Conservation (phyloP, 2,329 filamentous ascomycete species). For the Fusarium illudens region DNA sequence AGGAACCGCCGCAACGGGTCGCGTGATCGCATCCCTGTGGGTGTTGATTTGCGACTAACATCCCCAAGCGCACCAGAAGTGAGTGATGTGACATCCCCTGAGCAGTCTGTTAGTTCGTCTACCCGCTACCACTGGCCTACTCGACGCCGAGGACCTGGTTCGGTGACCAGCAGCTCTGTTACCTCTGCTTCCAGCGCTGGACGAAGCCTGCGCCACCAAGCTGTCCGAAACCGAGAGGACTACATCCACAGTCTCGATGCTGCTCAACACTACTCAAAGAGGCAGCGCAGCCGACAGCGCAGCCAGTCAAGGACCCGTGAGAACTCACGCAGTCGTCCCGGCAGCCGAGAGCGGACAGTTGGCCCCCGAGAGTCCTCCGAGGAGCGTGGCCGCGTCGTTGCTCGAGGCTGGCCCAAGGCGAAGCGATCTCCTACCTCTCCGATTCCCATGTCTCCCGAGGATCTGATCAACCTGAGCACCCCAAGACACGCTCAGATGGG, state of each 20-base stretch:
- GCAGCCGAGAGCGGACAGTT: conserved; percentile 59
- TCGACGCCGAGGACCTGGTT: conserved; percentile 62
- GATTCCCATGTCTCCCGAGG: conserved; percentile 92
- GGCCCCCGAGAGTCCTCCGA: conserved; percentile 70
- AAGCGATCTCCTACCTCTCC: conserved; percentile 93
- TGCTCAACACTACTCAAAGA: conserved; percentile 69
- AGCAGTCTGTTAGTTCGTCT: conserved; percentile 63
- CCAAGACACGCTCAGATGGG: conserved; percentile 47
- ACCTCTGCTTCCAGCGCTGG: conserved; percentile 64
- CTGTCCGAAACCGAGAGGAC: conserved; percentile 73
- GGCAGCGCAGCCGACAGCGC: conserved; percentile 63
- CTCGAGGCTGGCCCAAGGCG: conserved; percentile 73
- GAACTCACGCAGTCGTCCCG: conserved; percentile 56
- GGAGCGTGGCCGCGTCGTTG: conserved; percentile 72
- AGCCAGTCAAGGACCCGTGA: conserved; percentile 58
- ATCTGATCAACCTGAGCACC: conserved; percentile 71
- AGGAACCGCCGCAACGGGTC: conserved; percentile 74
- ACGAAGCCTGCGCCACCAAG: conserved; percentile 58
- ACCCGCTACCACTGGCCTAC: conserved; percentile 64
- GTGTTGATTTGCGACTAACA: conserved; percentile 71
- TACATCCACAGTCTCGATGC: conserved; percentile 89
- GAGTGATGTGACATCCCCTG: conserved; percentile 64
- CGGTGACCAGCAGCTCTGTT: conserved; percentile 65
- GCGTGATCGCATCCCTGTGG: conserved; percentile 79
- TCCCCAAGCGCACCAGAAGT: conserved; percentile 60